Evolutionary conservation across 176 grass and related monocot genomes (phyloP).

Genomic region (Cymbopogon citratus): DNA sequence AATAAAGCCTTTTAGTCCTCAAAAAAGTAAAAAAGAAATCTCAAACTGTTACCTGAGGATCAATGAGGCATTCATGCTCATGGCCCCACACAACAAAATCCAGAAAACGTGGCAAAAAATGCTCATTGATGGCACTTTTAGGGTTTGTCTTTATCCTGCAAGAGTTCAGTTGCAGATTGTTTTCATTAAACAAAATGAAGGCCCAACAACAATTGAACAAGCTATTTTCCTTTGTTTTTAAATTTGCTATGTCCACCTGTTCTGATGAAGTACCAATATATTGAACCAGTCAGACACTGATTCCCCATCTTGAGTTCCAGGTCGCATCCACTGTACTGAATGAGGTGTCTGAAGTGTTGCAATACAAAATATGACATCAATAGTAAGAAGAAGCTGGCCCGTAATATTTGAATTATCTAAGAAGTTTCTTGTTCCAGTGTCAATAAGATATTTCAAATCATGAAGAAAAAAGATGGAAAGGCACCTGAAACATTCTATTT

Average conservation of each 20-base stretch:
- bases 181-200: not conserved
- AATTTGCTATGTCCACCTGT: slow-evolving; percentile 44
- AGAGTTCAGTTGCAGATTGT: slow-evolving; percentile 11
- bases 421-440: not conserved
- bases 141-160: slow-evolving; percentile 87
- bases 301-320: slow-evolving; percentile 70
- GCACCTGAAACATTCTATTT: slow-evolving; percentile 98
- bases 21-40: slow-evolving; percentile 3
- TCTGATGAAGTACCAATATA: slow-evolving; percentile 97
- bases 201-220: not conserved
- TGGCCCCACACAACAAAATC: slow-evolving; percentile 96
- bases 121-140: slow-evolving; percentile 90
- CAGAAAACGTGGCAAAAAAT: slow-evolving; percentile 90
- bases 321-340: slow-evolving; percentile 89
- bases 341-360: slow-evolving; percentile 70
- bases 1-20: not conserved
- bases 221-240: not conserved
- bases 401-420: not conserved
- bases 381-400: not conserved
- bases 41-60: slow-evolving; percentile 65
- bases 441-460: not conserved
- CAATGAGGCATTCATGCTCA: slow-evolving; percentile 93
- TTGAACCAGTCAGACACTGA: slow-evolving; percentile 84
- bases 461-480: slow-evolving; percentile 3
- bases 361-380: slow-evolving; percentile 17